Evolutionary conservation across 2,329 filamentous ascomycete species (phyloP).

Genomic region (Colletotrichum gloeosporioides): DNA sequence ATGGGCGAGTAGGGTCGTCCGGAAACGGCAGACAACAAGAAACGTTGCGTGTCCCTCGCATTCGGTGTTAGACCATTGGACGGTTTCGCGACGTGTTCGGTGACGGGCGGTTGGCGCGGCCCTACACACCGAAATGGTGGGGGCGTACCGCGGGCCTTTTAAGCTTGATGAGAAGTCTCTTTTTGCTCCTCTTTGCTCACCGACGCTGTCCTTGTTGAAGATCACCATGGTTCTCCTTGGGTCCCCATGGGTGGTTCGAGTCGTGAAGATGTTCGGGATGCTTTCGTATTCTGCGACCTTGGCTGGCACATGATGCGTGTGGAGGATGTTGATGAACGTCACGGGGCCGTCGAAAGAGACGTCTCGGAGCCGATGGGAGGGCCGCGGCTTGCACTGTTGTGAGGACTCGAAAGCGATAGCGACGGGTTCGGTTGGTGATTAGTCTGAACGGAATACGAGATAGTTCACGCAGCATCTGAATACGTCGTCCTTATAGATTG

Average conservation of each 20-base stretch:
- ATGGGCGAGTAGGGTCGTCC: background rate
- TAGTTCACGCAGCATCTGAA: background rate
- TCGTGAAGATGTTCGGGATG: background rate
- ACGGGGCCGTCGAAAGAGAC: background rate
- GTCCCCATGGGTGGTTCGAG: background rate
- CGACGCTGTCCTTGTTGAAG: background rate
- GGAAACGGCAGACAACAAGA: background rate
- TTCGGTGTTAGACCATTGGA: background rate
- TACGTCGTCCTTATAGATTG: background rate
- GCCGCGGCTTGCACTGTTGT: background rate
- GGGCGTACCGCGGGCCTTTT: background rate
- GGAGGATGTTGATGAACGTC: background rate
- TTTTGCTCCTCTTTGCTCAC: background rate
- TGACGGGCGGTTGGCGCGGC: background rate
- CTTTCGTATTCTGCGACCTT: background rate
- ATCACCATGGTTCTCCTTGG: background rate
- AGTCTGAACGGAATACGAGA: background rate
- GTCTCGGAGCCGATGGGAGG: background rate
- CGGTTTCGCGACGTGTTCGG: background rate
- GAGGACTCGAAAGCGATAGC: background rate
- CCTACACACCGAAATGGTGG: background rate
- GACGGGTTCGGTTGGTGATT: background rate
- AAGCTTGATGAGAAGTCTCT: background rate
- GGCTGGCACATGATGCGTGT: background rate
- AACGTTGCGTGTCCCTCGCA: background rate